phyloP scores from a whole-genome alignment of 345 rosid species.

The Zanthoxylum bungeanum region DNA sequence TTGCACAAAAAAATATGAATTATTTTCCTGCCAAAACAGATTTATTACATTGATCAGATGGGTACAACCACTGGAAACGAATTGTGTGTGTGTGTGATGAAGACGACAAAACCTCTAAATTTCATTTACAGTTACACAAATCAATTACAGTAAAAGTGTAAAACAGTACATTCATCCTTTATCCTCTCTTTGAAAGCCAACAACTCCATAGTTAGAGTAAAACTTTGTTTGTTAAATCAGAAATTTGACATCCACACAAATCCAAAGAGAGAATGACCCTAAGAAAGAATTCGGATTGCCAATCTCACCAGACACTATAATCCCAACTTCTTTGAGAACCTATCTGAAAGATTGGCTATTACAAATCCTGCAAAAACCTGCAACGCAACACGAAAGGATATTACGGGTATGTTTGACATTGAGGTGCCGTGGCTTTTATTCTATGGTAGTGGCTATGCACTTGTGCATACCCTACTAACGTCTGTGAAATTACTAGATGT shows the following conservation, averaged over 20 bases:
- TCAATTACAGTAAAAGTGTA: too few species aligned
- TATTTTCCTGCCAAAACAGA: too few species aligned
- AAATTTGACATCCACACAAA: constrained; percentile 9
- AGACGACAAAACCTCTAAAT: constrained; percentile 9
- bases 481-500: not conserved
- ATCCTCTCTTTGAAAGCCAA: not conserved
- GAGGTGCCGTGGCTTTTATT: not conserved
- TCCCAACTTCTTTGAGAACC: constrained; percentile 77
- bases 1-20: too few species aligned
- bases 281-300: constrained; percentile 18
- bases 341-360: constrained; percentile 75
- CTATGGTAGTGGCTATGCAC: too few species aligned
- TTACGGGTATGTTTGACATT: not conserved
- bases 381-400: not conserved
- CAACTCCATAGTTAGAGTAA: not conserved
- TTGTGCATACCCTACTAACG: too few species aligned
- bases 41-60: too few species aligned
- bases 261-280: constrained; percentile 25
- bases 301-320: constrained; percentile 40
- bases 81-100: not conserved
- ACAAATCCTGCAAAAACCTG: constrained; percentile 97
- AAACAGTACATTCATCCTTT: constrained; percentile 4
- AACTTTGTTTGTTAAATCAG: constrained; percentile 9
- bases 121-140: constrained; percentile 33
- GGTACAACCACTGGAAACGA: too few species aligned